Evolutionary conservation across 2,329 filamentous ascomycete species (phyloP), one percentile per base, ranked within the genome.

Genomic region (Monilinia vaccinii-corymbosi): DNA sequence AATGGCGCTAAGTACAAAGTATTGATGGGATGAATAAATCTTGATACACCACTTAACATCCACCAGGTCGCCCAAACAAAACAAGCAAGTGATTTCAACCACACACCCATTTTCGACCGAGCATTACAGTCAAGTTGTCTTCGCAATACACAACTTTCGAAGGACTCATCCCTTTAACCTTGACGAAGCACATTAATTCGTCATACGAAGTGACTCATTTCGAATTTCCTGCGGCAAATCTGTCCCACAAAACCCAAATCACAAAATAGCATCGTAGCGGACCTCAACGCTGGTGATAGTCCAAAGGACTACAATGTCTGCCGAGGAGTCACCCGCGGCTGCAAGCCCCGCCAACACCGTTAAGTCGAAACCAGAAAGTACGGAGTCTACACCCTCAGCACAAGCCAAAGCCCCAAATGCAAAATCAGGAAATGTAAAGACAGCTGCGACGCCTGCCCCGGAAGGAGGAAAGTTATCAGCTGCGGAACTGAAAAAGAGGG

Each of bases 401-500:
- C 57, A 61, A 47, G 28, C 46, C 13, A 60, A 63, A 49, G 45
- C 38, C 8, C 56, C 56, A 44, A 38, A 38, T 10, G 38, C 38
- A 23, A 66, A 67, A 50, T 28, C 48, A 36, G 59, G 31, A 48
- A 63, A 56, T 18, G 13, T 44, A 38, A 60, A 65, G 25, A 58
- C 62, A 36, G 11, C 53, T 18, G 60, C 61, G 6, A 40, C 56
- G 18, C 21, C 63, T 16, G 49, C 51, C 40, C 72, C 74, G 18
- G 66, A 73, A 23, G 57, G 32, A 21, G 31, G 40, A 28, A 88
- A 89, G 72, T 77, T 89, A 36, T 84, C 88, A 1, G 81, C 81
- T 2, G 61, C 65, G 40, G 66, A 67, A 56, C 72, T 96, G 70
- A 97, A 97, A 76, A 93, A 92, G 69, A 86, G 84, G 72, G 87